phyloP scores from a whole-genome alignment of 2,329 filamentous ascomycete genomes.

The Ploettnerulaceae sp. region DNA sequence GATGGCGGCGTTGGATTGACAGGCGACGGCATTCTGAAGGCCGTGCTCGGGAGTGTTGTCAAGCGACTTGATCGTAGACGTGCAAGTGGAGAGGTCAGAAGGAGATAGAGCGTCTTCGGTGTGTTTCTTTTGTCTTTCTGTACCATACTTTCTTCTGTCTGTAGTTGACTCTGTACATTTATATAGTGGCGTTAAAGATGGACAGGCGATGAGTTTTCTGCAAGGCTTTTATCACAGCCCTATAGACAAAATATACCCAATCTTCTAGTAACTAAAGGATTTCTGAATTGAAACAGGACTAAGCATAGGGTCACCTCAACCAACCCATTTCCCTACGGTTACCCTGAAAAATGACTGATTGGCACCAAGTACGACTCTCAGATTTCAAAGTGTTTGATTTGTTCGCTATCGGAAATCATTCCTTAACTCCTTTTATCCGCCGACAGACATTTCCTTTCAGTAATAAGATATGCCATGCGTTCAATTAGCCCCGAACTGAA shows the following conservation, averaged over 20 bases:
- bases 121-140: background rate
- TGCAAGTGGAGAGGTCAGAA: constrained; percentile 26
- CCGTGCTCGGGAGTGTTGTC: constrained; percentile 73
- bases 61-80: constrained; percentile 53
- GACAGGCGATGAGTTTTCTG: background rate
- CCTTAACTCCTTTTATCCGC: no score
- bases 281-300: no score
- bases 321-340: no score
- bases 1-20: constrained; percentile 47
- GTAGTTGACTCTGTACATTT: background rate
- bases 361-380: no score
- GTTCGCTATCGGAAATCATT: no score
- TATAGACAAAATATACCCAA: background rate
- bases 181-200: background rate
- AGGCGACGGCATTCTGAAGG: constrained; percentile 72
- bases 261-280: background rate
- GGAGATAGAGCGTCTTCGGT: constrained; percentile 1
- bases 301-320: no score
- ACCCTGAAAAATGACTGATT: no score
- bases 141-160: constrained; percentile 4
- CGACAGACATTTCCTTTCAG: no score
- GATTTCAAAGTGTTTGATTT: no score
- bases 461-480: no score
- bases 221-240: no score
- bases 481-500: no score